These are phyloP conservation scores for Candida ponderosae DNA, from an alignment of 805 yeast species.

Conservation along the genomic window DNA sequence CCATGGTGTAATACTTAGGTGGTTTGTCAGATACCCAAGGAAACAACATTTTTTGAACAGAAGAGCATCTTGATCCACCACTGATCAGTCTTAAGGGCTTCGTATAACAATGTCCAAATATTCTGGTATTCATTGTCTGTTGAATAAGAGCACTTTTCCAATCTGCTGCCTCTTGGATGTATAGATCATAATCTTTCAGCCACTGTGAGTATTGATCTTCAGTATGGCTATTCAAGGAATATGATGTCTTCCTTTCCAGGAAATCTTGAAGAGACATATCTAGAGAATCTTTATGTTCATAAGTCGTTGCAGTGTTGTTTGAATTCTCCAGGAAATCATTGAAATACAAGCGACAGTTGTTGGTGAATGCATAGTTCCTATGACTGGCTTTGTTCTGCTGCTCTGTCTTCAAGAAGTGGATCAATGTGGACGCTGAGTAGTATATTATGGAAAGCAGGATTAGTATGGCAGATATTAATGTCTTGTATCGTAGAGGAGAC, in stretches of 20 bases:
- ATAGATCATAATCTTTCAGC: background rate
- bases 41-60: slow-evolving; percentile 2
- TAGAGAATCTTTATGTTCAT: background rate
- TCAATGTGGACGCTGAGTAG: background rate
- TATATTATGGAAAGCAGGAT: too few species aligned
- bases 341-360: background rate
- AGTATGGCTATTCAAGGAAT: background rate
- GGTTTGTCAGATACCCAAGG: slow-evolving; percentile 5
- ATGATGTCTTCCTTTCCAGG: background rate
- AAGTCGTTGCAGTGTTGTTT: background rate
- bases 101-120: slow-evolving; percentile 2
- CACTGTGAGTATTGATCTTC: background rate
- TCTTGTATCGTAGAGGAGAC: background rate
- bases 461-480: background rate
- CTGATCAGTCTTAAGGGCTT: background rate
- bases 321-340: too few species aligned
- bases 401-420: background rate
- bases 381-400: background rate
- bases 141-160: background rate
- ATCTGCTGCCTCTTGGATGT: background rate
- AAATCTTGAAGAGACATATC: background rate
- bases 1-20: background rate
- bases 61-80: background rate
- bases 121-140: slow-evolving; percentile 3
- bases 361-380: too few species aligned